A percentile compares a stretch with the other conserved stretches of the same genome.
These are phyloP conservation scores for Rauvolfia tetraphylla DNA, from an alignment of 257 asterid species.

Conservation along the genomic window DNA sequence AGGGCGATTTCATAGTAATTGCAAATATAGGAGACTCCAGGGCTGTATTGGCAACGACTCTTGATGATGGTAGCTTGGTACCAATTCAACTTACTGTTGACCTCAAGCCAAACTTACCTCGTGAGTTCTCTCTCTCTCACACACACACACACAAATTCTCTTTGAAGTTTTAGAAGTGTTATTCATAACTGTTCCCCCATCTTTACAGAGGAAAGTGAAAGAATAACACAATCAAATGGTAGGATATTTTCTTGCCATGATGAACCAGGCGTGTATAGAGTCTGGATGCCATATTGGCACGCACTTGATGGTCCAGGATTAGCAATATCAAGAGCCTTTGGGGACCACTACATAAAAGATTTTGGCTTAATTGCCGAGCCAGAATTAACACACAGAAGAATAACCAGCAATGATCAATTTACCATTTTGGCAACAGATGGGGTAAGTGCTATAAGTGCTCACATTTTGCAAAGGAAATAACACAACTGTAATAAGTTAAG, in stretches of 20 bases:
- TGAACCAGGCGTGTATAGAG: slow-evolving; percentile 67
- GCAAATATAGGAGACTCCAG: slow-evolving; percentile 82
- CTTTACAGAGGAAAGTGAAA: slow-evolving; percentile 53
- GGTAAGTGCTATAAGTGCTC: slow-evolving; percentile 26
- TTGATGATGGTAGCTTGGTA: slow-evolving; percentile 44
- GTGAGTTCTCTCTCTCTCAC: slow-evolving; percentile 34
- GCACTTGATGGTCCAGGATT: slow-evolving; percentile 66
- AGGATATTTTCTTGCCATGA: slow-evolving; percentile 46
- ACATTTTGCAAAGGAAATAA: background rate
- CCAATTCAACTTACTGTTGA: slow-evolving; percentile 76
- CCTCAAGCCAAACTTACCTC: slow-evolving; percentile 70
- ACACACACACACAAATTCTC: background rate
- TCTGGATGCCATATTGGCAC: slow-evolving; percentile 66
- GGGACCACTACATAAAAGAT: slow-evolving; percentile 67
- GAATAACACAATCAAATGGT: slow-evolving; percentile 62
- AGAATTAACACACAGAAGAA: slow-evolving; percentile 51
- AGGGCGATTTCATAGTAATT: slow-evolving; percentile 58
- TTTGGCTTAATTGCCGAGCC: slow-evolving; percentile 84
- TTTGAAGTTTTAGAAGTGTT: background rate
- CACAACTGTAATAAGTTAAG: background rate
- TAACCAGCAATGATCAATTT: slow-evolving; percentile 52
- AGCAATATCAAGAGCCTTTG: slow-evolving; percentile 77
- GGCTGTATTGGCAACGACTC: slow-evolving; percentile 61
- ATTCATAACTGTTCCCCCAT: background rate
- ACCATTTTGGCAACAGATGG: slow-evolving; percentile 80